Conservation (phyloP, 345 rosid species). For the Salix brachista region DNA sequence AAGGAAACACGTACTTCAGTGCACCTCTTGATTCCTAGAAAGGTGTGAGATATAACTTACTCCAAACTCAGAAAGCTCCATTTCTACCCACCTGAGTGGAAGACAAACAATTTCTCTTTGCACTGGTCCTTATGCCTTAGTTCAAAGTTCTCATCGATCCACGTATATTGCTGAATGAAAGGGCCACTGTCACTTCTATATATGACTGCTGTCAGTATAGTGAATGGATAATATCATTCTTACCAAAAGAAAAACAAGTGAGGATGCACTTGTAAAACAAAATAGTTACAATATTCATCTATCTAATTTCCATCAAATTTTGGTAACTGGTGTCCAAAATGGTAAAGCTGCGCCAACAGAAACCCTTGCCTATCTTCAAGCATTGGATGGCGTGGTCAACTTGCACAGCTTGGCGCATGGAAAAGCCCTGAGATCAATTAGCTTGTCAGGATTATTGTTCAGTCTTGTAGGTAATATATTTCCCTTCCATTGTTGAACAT, state of each 20-base stretch:
- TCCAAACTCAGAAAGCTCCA: background rate
- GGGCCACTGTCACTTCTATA: background rate
- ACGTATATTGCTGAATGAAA: background rate
- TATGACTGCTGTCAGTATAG: background rate
- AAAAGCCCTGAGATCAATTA: background rate
- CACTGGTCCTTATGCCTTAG: conserved; percentile 1
- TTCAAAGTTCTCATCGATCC: background rate
- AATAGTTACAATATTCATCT: background rate
- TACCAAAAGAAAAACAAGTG: background rate
- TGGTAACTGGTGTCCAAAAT: background rate
- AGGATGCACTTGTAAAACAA: background rate
- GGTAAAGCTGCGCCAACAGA: background rate
- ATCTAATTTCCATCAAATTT: background rate
- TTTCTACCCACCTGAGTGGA: background rate
- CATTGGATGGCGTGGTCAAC: background rate
- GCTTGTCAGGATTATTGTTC: background rate
- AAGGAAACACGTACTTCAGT: background rate
- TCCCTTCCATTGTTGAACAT: background rate
- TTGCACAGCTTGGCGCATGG: background rate
- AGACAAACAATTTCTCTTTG: background rate
- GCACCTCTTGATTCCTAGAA: background rate
- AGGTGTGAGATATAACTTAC: too few species aligned
- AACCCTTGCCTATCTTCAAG: background rate
- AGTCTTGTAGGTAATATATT: background rate
- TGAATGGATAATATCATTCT: background rate